Conservation (phyloP, 495 filamentous ascomycete species). For the Tuber calosporum region DNA sequence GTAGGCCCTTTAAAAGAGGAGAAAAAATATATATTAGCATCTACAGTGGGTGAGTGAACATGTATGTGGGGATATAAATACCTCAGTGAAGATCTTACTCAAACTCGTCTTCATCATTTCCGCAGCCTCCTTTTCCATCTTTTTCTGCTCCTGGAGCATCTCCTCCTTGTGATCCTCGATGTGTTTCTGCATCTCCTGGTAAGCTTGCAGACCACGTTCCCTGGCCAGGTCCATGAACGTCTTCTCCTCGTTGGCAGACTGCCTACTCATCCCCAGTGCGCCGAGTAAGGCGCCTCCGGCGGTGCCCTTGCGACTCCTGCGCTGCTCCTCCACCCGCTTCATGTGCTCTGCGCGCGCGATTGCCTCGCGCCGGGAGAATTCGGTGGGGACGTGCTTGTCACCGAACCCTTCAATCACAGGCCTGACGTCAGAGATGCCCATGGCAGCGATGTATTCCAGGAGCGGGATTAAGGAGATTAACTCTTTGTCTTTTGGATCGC, state of each 20-base stretch:
- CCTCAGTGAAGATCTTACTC: slow-evolving; percentile 56
- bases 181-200: slow-evolving; percentile 77
- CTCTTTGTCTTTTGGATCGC: slow-evolving; percentile 69
- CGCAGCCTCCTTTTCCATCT: slow-evolving; percentile 75
- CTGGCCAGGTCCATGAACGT: slow-evolving; percentile 90
- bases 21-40: background rate
- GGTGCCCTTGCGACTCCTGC: slow-evolving; percentile 51
- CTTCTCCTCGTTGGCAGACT: slow-evolving; percentile 63
- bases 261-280: slow-evolving; percentile 59
- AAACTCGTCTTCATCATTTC: slow-evolving; percentile 79
- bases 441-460: slow-evolving; percentile 91
- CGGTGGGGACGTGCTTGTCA: slow-evolving; percentile 72
- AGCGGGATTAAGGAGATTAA: slow-evolving; percentile 86
- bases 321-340: slow-evolving; percentile 64
- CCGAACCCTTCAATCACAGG: slow-evolving; percentile 80
- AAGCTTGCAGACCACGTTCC: slow-evolving; percentile 82
- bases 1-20: slow-evolving; percentile 27
- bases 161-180: slow-evolving; percentile 87
- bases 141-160: slow-evolving; percentile 83
- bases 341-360: slow-evolving; percentile 71
- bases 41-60: background rate
- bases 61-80: slow-evolving; percentile 3
- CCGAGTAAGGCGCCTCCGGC: slow-evolving; percentile 57
- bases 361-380: slow-evolving; percentile 84
- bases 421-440: slow-evolving; percentile 78